Evolutionary conservation across 176 grass and related monocot genomes (phyloP).

Genomic region (Microstegium vimineum): DNA sequence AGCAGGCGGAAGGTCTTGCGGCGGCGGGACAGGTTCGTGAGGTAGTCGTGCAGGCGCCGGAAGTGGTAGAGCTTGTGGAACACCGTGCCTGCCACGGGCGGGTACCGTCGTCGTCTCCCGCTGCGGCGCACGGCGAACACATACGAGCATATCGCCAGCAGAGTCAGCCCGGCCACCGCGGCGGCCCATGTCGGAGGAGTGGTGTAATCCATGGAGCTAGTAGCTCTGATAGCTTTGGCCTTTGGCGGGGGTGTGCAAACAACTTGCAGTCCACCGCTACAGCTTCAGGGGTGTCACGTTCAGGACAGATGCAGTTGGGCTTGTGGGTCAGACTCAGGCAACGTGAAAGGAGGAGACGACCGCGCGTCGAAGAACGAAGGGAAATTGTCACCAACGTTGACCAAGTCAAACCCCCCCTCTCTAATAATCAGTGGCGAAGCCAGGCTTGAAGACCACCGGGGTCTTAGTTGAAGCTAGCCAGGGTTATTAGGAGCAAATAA

Average conservation of each 20-base stretch:
- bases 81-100: constrained; percentile 46
- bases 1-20: constrained; percentile 48
- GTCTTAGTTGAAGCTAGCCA: too few relatives aligned
- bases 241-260: too few relatives aligned
- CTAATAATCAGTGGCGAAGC: too few relatives aligned
- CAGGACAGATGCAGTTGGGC: background rate
- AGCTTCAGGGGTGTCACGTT: background rate
- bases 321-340: too few relatives aligned
- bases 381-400: background rate
- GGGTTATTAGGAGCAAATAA: too few relatives aligned
- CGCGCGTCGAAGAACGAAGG: background rate
- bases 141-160: constrained; percentile 13
- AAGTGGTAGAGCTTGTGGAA: constrained; percentile 56
- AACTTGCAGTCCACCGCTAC: background rate
- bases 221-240: too few relatives aligned
- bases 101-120: background rate
- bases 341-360: background rate
- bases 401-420: too few relatives aligned
- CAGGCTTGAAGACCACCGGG: too few relatives aligned
- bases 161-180: background rate
- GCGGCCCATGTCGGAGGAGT: background rate
- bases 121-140: background rate
- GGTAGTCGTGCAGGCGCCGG: constrained; percentile 55
- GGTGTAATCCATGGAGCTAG: background rate
- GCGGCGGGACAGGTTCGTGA: constrained; percentile 32